phyloP scores from a whole-genome alignment of 305 asterid species.

The Ajuga reptans region DNA sequence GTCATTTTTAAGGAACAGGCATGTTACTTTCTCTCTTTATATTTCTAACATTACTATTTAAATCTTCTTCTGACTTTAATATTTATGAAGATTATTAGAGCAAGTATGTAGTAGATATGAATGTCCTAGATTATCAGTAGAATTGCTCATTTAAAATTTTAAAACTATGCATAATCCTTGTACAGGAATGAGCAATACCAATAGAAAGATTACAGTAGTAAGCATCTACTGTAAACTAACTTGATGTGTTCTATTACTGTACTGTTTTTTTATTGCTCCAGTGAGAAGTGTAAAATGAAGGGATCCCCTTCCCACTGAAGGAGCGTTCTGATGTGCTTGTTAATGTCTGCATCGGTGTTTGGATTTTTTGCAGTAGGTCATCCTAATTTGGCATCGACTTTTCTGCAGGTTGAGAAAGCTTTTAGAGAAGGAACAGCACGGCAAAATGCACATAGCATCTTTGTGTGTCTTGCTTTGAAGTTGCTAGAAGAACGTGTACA shows the following conservation, averaged over 20 bases:
- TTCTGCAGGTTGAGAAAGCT: slow-evolving; percentile 88
- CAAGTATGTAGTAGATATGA: background rate
- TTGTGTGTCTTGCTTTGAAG: slow-evolving; percentile 86
- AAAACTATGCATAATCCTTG: background rate
- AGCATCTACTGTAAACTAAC: background rate
- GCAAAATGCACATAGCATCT: slow-evolving; percentile 95
- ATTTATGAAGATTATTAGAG: background rate
- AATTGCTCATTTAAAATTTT: background rate
- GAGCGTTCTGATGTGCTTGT: background rate
- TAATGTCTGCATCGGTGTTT: background rate
- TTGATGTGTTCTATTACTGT: background rate
- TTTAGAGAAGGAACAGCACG: slow-evolving; percentile 99
- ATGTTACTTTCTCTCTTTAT: slow-evolving; percentile 26
- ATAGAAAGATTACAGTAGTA: background rate
- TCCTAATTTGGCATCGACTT: slow-evolving; percentile 18
- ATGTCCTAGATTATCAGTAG: background rate
- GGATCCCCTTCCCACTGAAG: background rate
- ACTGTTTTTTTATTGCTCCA: slow-evolving; percentile 12
- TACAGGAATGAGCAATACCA: background rate
- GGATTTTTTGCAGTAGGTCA: slow-evolving; percentile 10
- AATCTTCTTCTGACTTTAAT: background rate
- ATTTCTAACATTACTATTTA: background rate
- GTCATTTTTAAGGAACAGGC: slow-evolving; percentile 98
- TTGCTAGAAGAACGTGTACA: slow-evolving; percentile 84
- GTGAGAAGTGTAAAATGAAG: background rate